Conservation (phyloP, 305 asterid species). For the Withania somnifera region DNA sequence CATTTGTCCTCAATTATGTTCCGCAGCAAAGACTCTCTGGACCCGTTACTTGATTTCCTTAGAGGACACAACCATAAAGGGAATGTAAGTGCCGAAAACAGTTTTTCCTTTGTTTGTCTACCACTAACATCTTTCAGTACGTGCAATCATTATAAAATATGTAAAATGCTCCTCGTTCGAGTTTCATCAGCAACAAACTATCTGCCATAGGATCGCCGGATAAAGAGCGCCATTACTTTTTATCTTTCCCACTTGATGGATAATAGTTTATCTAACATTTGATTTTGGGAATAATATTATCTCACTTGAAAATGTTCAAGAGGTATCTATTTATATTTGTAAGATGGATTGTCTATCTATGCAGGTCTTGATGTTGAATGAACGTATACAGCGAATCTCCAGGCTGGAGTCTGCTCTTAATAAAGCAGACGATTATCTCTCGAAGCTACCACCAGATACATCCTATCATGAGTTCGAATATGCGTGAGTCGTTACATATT, state of each 20-base stretch:
- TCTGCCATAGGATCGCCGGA: neutral
- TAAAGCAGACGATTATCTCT: constrained; percentile 75
- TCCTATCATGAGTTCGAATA: constrained; percentile 78
- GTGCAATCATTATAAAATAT: neutral
- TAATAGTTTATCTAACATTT: neutral
- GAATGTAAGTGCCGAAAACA: constrained; percentile 40
- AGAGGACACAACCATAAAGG: constrained; percentile 79
- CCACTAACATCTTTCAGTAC: neutral
- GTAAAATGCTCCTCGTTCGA: neutral
- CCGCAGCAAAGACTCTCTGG: constrained; percentile 75
- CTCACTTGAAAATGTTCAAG: neutral
- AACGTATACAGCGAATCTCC: constrained; percentile 64
- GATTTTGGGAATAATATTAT: neutral
- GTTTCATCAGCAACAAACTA: neutral
- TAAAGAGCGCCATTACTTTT: neutral
- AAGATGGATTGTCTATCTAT: constrained; percentile 1
- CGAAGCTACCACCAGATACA: constrained; percentile 54
- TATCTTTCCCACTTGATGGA: neutral
- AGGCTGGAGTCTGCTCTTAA: constrained; percentile 67
- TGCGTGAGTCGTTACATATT: constrained; percentile 34
- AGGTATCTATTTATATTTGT: neutral
- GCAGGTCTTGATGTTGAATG: constrained; percentile 86
- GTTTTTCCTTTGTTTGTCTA: neutral
- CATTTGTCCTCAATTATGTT: constrained; percentile 96
- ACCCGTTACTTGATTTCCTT: constrained; percentile 89